Evolutionary conservation across 1,139 yeast genomes (phyloP).

Genomic region (Candida pseudoviswanathii): DNA sequence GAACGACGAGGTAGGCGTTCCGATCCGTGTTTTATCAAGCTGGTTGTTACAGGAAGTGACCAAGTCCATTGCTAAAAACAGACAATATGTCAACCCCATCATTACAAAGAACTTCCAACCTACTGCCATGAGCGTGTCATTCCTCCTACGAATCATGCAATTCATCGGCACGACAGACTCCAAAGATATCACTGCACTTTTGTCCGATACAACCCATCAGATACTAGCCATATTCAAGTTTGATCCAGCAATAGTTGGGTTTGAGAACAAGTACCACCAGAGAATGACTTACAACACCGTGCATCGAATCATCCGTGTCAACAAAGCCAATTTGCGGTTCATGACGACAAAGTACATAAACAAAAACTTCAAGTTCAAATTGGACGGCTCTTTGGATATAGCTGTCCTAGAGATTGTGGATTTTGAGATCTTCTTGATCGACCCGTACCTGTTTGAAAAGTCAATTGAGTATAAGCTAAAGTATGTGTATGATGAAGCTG

Average conservation of each 20-base stretch:
- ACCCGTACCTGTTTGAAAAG: conserved; percentile 25
- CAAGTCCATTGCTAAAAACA: conserved; percentile 10
- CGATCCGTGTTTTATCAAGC: conserved; percentile 24
- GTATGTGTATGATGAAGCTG: conserved; percentile 26
- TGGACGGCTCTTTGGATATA: conserved; percentile 17
- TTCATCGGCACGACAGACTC: conserved; percentile 21
- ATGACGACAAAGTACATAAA: conserved; percentile 17
- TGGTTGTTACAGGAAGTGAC: conserved; percentile 24
- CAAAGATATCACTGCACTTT: conserved; percentile 29
- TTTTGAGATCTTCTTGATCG: conserved; percentile 32
- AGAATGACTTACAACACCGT: conserved; percentile 34
- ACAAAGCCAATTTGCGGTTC: conserved; percentile 29
- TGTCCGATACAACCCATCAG: conserved; percentile 36
- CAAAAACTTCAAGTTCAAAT: conserved; percentile 16
- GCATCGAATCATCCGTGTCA: conserved; percentile 27
- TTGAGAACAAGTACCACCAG: conserved; percentile 32
- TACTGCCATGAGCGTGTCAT: conserved; percentile 19
- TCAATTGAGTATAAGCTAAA: conserved; percentile 20
- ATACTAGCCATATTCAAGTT: conserved; percentile 33
- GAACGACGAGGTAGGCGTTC: conserved; percentile 14
- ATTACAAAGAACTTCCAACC: conserved; percentile 22
- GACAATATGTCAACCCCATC: conserved; percentile 16
- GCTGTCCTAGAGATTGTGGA: conserved; percentile 28
- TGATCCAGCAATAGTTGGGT: conserved; percentile 27
- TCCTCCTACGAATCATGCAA: conserved; percentile 31